Base-by-base conservation (phyloP, 202 grass and related monocot species). In the Digitaria exilis region DNA sequence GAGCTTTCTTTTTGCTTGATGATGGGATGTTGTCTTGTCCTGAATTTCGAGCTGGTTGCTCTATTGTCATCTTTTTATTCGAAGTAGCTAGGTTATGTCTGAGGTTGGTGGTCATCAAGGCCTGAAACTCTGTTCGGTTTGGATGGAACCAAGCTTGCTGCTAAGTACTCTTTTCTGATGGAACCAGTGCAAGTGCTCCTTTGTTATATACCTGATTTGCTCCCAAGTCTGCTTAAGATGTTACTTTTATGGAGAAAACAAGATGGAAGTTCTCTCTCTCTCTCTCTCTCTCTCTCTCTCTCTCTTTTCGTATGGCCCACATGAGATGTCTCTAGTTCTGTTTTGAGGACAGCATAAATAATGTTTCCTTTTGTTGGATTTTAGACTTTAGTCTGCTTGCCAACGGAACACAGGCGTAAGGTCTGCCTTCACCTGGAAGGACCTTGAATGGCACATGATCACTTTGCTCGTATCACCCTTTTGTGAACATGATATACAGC, bases 81-180 rank as follows among this genome's bases (percentile, higher is more conserved):
- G 44, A 26, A 82, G 65, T 82, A 82, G 79, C 42, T 66, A 77
- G 79, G 62, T 30, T 77, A 52, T 82, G 43, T 77, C 79, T 77
- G 43, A 52, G 63, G 24, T 31, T 71, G 52, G 26, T 62, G 64
- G 48, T 15, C 45, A 63, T 55, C n/a, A 32, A 73, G 77, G 77
- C 72, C 64, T 77, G 16, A 72, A 65, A 39, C 73, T 78, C 65
- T 77, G 55, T 21, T 50, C 68, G 31, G 35, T 34, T 34, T n/a
- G n/a, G n/a, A 76, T 78, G 55, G 18, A 69, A 69, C 54, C 32
- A 25, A 34, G 3, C 32, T 34, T 34, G 32, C 32, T 34, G 32
- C 4, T 34, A 34, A 34, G 2, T 34, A 34, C 32, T 34, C 32
- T 34, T 34, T 34, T 34, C 32, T 34, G 32, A 34, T 2, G 32